These are phyloP conservation scores for Botrytis hyacinthi DNA, from an alignment of 2,329 filamentous ascomycete species.

Conservation along the genomic window DNA sequence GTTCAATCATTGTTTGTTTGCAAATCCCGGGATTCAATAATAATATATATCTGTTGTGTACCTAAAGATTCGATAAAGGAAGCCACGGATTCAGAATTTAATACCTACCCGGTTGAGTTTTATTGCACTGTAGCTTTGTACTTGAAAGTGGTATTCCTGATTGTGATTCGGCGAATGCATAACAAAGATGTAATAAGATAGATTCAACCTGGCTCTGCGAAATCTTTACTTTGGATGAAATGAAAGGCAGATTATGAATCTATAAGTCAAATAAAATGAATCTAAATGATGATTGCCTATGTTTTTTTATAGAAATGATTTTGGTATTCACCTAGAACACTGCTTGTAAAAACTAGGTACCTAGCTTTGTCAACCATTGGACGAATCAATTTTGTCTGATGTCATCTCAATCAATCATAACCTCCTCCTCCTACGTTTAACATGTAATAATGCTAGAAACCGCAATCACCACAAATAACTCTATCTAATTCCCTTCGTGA, in stretches of 20 bases:
- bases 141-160: background rate
- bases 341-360: background rate
- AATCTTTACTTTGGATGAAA: background rate
- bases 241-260: background rate
- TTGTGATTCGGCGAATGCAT: background rate
- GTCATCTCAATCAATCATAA: background rate
- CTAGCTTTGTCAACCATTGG: background rate
- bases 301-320: background rate
- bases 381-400: background rate
- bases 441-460: background rate
- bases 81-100: background rate
- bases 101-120: background rate
- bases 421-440: background rate
- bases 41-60: background rate
- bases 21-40: background rate
- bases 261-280: background rate
- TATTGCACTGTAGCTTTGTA: background rate
- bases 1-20: background rate
- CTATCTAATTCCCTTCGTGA: background rate
- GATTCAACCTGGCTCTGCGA: background rate
- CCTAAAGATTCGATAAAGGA: background rate
- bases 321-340: background rate
- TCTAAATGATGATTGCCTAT: background rate
- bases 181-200: background rate
- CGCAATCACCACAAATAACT: background rate